These are phyloP conservation scores for Taxillus chinensis DNA, from an alignment of 164 flowering plant genomes.

Conservation along the genomic window DNA sequence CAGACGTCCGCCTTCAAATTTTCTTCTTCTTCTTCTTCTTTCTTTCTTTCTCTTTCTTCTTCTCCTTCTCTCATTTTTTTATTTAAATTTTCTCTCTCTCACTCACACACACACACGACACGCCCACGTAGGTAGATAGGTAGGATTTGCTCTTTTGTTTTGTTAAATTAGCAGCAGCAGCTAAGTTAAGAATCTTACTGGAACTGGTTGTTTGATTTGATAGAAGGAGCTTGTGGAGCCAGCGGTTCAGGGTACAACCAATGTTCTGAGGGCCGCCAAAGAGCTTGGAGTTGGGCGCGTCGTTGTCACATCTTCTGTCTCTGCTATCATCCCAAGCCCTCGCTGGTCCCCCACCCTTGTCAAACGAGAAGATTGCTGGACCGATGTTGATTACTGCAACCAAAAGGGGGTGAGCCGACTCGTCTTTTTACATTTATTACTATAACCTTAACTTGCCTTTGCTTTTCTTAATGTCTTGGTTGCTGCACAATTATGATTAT, in stretches of 20 bases:
- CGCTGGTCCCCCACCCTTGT: constrained; percentile 61
- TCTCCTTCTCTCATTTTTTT: background rate
- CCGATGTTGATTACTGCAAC: constrained; percentile 72
- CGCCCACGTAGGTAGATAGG: too few relatives aligned
- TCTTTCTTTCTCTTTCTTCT: background rate
- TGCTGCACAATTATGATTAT: too few relatives aligned
- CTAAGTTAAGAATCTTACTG: too few relatives aligned
- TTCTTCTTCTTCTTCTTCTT: too few relatives aligned
- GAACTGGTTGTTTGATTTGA: background rate
- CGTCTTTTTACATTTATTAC: background rate
- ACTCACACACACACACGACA: too few relatives aligned
- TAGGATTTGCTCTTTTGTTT: too few relatives aligned
- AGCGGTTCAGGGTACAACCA: constrained; percentile 67
- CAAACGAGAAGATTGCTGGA: constrained; percentile 73
- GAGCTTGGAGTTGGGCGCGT: constrained; percentile 63
- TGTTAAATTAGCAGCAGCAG: too few relatives aligned
- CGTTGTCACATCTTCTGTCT: constrained; percentile 78
- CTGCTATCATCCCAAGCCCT: constrained; percentile 65
- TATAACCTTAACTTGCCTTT: background rate
- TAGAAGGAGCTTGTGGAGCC: constrained; percentile 67
- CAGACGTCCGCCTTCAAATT: constrained; percentile 32
- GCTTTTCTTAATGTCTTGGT: too few relatives aligned
- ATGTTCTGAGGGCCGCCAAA: constrained; percentile 69
- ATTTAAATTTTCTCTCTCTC: background rate
- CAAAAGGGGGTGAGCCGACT: constrained; percentile 34